phyloP scores from a whole-genome alignment of 306 rosid genomes.

The Dryas drummondii region DNA sequence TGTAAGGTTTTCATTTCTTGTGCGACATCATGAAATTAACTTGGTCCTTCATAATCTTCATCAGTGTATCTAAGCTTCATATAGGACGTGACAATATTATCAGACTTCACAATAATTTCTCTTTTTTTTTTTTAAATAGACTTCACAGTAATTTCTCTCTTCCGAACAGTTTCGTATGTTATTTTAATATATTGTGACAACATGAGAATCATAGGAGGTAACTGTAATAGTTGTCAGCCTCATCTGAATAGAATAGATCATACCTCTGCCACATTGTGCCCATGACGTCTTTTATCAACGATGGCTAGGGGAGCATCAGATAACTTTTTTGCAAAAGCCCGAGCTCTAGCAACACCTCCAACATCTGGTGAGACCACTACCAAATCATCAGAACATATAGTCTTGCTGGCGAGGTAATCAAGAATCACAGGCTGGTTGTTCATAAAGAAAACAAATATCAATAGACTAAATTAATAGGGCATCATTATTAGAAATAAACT shows the following conservation, averaged over 20 bases:
- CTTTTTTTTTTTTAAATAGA: background rate
- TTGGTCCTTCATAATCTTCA: background rate
- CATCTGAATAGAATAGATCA: background rate
- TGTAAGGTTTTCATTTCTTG: background rate
- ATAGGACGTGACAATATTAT: background rate
- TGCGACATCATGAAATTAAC: background rate
- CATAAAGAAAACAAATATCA: constrained; percentile 26
- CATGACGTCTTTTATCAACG: constrained; percentile 96
- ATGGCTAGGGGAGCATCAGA: constrained; percentile 99
- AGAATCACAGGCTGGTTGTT: constrained; percentile 89
- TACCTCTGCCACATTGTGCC: constrained; percentile 92
- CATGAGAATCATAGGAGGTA: background rate
- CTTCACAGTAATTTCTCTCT: too few species aligned
- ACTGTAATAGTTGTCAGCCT: background rate
- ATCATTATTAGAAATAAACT: constrained; percentile 5
- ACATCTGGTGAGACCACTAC: constrained; percentile 99
- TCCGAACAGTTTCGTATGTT: background rate
- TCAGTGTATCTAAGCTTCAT: constrained; percentile 1
- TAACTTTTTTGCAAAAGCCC: constrained; percentile 92
- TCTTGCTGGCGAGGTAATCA: constrained; percentile 98
- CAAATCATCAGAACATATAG: constrained; percentile 83
- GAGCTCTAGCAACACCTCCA: constrained; percentile 99
- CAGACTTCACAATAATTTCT: background rate
- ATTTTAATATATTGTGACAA: constrained; percentile 4
- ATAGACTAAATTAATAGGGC: constrained; percentile 11